These are phyloP conservation scores for Magnaporthiopsis rhizophila DNA, from an alignment of 2,329 filamentous ascomycete species.

Conservation along the genomic window DNA sequence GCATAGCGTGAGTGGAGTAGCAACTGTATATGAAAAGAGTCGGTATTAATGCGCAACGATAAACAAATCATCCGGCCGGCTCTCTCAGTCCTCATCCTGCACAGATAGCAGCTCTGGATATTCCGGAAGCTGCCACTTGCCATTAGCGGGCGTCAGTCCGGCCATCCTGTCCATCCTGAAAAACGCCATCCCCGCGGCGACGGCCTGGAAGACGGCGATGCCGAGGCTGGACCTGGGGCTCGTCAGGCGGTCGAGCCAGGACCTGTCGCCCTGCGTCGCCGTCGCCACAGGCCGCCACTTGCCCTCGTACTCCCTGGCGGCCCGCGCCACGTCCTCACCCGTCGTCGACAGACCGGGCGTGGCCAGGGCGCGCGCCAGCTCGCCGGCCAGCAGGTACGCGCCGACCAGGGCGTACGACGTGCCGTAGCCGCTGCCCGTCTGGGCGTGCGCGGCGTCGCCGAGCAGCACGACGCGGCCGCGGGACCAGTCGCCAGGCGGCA, in stretches of 20 bases:
- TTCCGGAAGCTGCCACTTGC: not conserved
- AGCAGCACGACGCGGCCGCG: slow-evolving; percentile 39
- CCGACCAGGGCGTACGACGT: slow-evolving; percentile 39
- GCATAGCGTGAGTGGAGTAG: no score
- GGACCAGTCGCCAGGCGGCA: slow-evolving; percentile 28
- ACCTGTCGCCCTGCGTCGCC: slow-evolving; percentile 27
- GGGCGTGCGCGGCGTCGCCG: slow-evolving; percentile 36
- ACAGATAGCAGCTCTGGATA: not conserved
- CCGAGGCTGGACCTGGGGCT: not conserved
- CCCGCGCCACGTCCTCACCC: slow-evolving; percentile 19
- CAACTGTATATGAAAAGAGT: no score
- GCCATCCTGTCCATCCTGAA: slow-evolving; percentile 1
- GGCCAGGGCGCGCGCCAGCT: slow-evolving; percentile 19
- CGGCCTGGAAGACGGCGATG: slow-evolving; percentile 6
- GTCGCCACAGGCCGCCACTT: slow-evolving; percentile 34
- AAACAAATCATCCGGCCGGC: not conserved
- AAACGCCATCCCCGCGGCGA: not conserved
- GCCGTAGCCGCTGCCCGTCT: slow-evolving; percentile 31
- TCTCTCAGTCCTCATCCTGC: not conserved
- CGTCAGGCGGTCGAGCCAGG: not conserved
- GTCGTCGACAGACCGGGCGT: slow-evolving; percentile 1
- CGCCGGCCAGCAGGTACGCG: slow-evolving; percentile 50
- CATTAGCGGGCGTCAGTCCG: not conserved
- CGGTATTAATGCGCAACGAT: not conserved
- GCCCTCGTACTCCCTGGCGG: slow-evolving; percentile 33